Conservation (phyloP, 2,329 filamentous ascomycete species). For the Ophioceras dolichostomum region DNA sequence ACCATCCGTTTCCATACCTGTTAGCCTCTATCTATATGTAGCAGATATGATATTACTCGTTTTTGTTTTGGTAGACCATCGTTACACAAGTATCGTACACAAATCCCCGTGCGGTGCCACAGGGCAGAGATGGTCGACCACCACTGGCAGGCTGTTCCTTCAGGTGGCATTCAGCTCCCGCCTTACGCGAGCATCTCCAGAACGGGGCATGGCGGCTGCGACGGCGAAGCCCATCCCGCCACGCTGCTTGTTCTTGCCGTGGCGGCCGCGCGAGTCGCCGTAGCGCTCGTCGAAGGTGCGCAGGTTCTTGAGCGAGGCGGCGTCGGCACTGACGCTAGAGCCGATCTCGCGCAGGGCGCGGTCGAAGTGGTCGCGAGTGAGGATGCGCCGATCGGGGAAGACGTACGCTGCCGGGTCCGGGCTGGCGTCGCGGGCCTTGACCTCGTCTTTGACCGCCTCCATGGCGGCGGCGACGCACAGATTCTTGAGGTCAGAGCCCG, state of each 20-base stretch:
- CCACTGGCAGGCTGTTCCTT: too few species aligned
- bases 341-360: constrained; percentile 79
- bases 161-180: neutral
- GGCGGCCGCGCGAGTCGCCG: constrained; percentile 57
- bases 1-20: too few species aligned
- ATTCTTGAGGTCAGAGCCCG: constrained; percentile 75
- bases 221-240: constrained; percentile 48
- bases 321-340: constrained; percentile 87
- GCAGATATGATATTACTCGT: too few species aligned
- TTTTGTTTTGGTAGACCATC: too few species aligned
- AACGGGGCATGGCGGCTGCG: constrained; percentile 22
- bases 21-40: too few species aligned
- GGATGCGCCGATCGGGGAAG: constrained; percentile 56
- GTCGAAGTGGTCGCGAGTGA: constrained; percentile 66
- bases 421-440: constrained; percentile 18
- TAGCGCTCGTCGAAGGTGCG: constrained; percentile 94
- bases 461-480: constrained; percentile 69
- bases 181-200: constrained; percentile 30
- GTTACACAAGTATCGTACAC: too few species aligned
- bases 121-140: too few species aligned
- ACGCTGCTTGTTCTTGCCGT: constrained; percentile 47
- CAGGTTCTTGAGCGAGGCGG: constrained; percentile 74
- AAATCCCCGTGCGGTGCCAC: too few species aligned
- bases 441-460: constrained; percentile 67
- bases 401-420: constrained; percentile 31